These are phyloP conservation scores for Sphaerulina vaccinii DNA, from an alignment of 2,329 filamentous ascomycete species.

Conservation along the genomic window DNA sequence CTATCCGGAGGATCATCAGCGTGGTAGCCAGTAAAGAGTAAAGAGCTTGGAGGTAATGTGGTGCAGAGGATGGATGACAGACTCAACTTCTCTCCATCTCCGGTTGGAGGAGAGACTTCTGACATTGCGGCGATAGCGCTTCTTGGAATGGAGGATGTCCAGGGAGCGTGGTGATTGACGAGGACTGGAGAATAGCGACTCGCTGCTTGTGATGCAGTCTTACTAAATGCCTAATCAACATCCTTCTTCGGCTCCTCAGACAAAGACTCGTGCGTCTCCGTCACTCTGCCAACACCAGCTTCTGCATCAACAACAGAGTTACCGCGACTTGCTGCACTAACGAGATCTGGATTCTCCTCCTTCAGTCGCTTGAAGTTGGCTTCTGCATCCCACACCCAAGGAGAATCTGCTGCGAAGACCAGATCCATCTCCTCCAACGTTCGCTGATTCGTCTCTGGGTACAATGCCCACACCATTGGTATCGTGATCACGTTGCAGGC, in stretches of 20 bases:
- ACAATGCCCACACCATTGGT: constrained; percentile 69
- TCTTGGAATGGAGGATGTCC: too few species aligned
- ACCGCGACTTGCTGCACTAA: constrained; percentile 32
- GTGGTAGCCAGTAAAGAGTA: too few species aligned
- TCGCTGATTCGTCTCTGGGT: constrained; percentile 69
- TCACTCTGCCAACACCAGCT: constrained; percentile 15
- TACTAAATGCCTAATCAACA: background rate
- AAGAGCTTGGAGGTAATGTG: too few species aligned
- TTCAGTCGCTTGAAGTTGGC: constrained; percentile 62
- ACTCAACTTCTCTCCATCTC: too few species aligned
- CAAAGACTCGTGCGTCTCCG: constrained; percentile 21
- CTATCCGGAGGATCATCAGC: too few species aligned
- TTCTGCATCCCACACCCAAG: constrained; percentile 71
- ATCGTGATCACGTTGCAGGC: constrained; percentile 65
- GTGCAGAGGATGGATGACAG: too few species aligned
- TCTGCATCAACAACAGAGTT: constrained; percentile 31
- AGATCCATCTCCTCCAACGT: constrained; percentile 75
- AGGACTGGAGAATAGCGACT: too few species aligned
- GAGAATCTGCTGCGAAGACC: constrained; percentile 64
- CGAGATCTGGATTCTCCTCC: constrained; percentile 53
- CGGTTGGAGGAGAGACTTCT: too few species aligned
- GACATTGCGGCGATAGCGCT: too few species aligned
- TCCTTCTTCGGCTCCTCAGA: constrained; percentile 19
- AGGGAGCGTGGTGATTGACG: too few species aligned
- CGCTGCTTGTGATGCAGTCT: too few species aligned